Evolutionary conservation across 495 filamentous ascomycete species (phyloP), one percentile per base, ranked within the genome.

Genomic region (Hypoxylon subgilvum): DNA sequence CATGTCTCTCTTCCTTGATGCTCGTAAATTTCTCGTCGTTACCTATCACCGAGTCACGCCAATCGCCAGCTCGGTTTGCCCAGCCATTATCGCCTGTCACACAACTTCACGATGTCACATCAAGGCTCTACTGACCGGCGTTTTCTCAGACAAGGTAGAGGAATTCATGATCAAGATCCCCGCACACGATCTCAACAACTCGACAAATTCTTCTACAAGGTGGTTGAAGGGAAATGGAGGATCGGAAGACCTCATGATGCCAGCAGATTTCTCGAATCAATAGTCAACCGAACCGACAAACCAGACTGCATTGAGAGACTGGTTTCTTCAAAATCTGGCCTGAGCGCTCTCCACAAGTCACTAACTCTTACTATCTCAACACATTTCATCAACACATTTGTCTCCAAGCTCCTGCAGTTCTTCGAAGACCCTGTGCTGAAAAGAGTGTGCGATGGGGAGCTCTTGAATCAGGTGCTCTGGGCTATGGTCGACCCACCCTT

Each of bases 251-350:
- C 47, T 16, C 52, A 69, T 7, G 74, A 83, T 52, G 80, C 75
- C n/a, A 78, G 78, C 32, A 73, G 76, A 6, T 86, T 89, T 46
- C 46, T 91, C 4, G 86, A 90, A 57, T 81, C 87, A 0, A 61
- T 88, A 2, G 73, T 76, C 13, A 69, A 59, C 9, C 77, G 86
- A 55, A 42, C 61, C 1, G 77, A 84, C 38, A 78, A 68, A 1
- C 67, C 73, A 13, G 71, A 67, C 0, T 86, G 82, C 53, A 68
- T 85, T 8, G 78, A 89, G 57, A 76, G 72, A 21, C 63, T 91
- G 9, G 63, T 86, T 6, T 71, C 81, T 1, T 83, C 73, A 6
- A 56, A 68, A 4, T n/a, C 50, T 0, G 85, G 78, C 0, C 65
- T 84, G 8, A 50, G 61, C 13, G 77, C 81, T 2, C 53, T 90